Conservation (phyloP, 495 filamentous ascomycete genomes). For the Talaromyces adpressus region DNA sequence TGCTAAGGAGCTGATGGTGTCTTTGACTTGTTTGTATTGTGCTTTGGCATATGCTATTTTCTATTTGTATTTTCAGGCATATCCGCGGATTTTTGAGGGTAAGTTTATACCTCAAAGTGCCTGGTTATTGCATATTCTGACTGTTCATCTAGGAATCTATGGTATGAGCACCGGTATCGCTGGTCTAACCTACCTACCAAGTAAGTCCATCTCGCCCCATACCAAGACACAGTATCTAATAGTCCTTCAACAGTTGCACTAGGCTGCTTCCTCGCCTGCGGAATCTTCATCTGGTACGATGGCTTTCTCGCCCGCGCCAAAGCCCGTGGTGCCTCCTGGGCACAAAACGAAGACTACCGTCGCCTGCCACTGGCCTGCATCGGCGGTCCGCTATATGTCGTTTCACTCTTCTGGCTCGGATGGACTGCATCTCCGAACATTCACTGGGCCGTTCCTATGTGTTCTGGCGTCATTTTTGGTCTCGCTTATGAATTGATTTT, state of each 20-base stretch:
- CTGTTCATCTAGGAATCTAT: constrained; percentile 19
- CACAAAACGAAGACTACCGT: constrained; percentile 31
- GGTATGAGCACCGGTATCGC: constrained; percentile 29
- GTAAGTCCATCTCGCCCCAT: constrained; percentile 14
- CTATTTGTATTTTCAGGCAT: constrained; percentile 67
- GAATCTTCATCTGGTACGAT: constrained; percentile 34
- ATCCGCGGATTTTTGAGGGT: constrained; percentile 58
- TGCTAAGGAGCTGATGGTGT: constrained; percentile 51
- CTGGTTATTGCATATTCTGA: background rate
- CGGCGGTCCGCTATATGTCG: constrained; percentile 31
- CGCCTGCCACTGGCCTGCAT: constrained; percentile 34
- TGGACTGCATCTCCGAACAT: constrained; percentile 30
- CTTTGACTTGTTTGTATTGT: constrained; percentile 61
- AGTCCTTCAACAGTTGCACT: constrained; percentile 19
- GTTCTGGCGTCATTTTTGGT: constrained; percentile 31
- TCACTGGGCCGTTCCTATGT: constrained; percentile 33
- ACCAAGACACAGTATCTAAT: background rate
- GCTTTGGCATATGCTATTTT: constrained; percentile 66
- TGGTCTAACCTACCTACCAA: constrained; percentile 28
- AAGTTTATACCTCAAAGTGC: background rate
- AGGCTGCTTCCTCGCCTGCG: constrained; percentile 24
- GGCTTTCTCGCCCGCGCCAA: constrained; percentile 28
- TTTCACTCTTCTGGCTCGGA: constrained; percentile 33
- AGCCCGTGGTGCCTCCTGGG: constrained; percentile 26
- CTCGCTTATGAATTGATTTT: constrained; percentile 36